Percentiles rank a stretch among this genome's conserved stretches.
These are phyloP conservation scores for Phytophthora sojae DNA, from an alignment of 352 stramenopile species.

Conservation along the genomic window DNA sequence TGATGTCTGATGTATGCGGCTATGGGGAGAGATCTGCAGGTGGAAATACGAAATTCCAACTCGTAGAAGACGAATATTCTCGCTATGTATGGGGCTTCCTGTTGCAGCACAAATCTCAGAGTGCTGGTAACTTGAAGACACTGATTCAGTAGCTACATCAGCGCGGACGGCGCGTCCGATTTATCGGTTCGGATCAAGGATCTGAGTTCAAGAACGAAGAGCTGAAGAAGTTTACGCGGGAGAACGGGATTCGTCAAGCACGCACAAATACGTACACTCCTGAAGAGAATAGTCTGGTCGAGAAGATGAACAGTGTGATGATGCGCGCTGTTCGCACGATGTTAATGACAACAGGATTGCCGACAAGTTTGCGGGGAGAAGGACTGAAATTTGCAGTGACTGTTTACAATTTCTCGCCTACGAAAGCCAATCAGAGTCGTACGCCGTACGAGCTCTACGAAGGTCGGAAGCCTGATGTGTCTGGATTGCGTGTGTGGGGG, in stretches of 20 bases:
- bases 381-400: slow-evolving; percentile 4
- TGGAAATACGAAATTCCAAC: neutral
- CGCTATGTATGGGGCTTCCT: neutral
- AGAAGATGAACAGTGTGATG: neutral
- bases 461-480: neutral
- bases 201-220: slow-evolving; percentile 1
- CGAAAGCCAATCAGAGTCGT: slow-evolving; percentile 9
- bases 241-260: neutral
- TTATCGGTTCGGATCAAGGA: slow-evolving; percentile 1
- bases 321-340: slow-evolving; percentile 6
- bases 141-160: neutral
- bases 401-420: slow-evolving; percentile 5
- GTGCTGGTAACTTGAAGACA: neutral
- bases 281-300: neutral
- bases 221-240: neutral
- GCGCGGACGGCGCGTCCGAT: neutral
- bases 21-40: neutral
- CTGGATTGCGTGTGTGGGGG: neutral
- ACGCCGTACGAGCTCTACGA: neutral
- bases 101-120: neutral
- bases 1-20: neutral
- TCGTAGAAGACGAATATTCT: neutral
- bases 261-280: slow-evolving; percentile 7
- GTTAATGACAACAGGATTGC: slow-evolving; percentile 1
- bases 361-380: slow-evolving; percentile 8